phyloP scores from a whole-genome alignment of 1,284 basidiomycete species.

The Porogramme epimiltina region DNA sequence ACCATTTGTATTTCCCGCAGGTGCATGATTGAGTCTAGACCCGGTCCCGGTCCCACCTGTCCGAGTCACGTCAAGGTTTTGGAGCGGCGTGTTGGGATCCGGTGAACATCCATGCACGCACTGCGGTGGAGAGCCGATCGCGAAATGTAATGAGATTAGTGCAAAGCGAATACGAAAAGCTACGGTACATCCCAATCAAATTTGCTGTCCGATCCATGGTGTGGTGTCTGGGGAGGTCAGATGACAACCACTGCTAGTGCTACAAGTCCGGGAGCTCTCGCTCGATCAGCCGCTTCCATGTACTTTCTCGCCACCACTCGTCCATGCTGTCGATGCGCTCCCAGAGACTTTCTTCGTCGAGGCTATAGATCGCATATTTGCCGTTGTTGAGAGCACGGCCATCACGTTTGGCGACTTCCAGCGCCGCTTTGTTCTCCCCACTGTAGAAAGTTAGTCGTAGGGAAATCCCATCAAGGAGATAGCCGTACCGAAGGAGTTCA shows the following conservation, averaged over 20 bases:
- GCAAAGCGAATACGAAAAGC: conserved; percentile 5
- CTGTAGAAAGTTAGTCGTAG: conserved; percentile 35
- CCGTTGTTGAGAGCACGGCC: conserved; percentile 64
- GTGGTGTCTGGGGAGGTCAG: too few species aligned
- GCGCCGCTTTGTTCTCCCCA: conserved; percentile 81
- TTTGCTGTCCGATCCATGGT: too few species aligned
- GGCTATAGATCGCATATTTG: conserved; percentile 86
- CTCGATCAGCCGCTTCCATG: conserved; percentile 82
- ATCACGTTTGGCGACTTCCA: conserved; percentile 78
- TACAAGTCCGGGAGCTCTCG: conserved; percentile 84
- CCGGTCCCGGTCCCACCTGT: too few species aligned
- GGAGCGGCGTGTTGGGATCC: too few species aligned
- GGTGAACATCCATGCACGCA: too few species aligned
- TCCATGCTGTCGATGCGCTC: conserved; percentile 78
- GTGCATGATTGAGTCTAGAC: too few species aligned
- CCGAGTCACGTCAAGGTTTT: too few species aligned
- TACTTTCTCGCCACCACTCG: conserved; percentile 93
- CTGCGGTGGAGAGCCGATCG: too few species aligned
- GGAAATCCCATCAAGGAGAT: neutral
- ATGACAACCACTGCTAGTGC: too few species aligned
- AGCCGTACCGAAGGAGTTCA: conserved; percentile 63
- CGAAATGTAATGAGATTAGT: conserved; percentile 18
- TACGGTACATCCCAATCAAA: neutral
- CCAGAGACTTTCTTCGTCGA: conserved; percentile 84
- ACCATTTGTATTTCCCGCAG: too few species aligned